phyloP scores from a whole-genome alignment of 2,329 filamentous ascomycete genomes.

The Neonectria sp. region DNA sequence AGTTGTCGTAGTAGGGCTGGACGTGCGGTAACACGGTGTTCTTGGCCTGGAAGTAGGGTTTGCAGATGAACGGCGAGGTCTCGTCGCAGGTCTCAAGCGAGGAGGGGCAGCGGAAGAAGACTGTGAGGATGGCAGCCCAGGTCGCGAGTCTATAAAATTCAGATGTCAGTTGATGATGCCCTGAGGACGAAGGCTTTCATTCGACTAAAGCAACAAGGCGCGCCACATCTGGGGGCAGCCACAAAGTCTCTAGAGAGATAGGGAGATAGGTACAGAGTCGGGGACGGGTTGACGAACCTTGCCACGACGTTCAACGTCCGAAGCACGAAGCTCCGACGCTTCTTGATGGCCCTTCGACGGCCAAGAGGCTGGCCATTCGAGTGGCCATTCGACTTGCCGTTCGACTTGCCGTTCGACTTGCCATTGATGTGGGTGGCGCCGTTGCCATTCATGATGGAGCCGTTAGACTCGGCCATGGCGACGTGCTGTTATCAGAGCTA shows the following conservation, averaged over 20 bases:
- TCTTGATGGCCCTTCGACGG: constrained; percentile 43
- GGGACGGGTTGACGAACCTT: constrained; percentile 61
- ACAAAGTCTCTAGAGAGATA: not conserved
- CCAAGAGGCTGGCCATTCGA: constrained; percentile 48
- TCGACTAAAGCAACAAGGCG: not conserved
- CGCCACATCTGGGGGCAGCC: constrained; percentile 13
- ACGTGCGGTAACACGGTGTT: constrained; percentile 78
- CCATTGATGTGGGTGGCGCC: constrained; percentile 56
- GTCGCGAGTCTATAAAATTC: constrained; percentile 75
- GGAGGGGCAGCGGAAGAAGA: constrained; percentile 86
- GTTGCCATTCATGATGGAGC: constrained; percentile 55
- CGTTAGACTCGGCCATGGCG: constrained; percentile 55
- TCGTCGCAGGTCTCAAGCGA: constrained; percentile 77
- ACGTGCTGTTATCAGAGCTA: constrained; percentile 36
- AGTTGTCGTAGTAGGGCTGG: constrained; percentile 87
- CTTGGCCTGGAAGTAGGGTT: constrained; percentile 82
- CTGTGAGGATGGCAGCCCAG: constrained; percentile 88
- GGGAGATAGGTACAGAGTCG: not conserved
- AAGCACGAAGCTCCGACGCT: constrained; percentile 48
- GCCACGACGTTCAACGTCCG: constrained; percentile 66
- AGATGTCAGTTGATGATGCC: constrained; percentile 19
- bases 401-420: constrained; percentile 44
- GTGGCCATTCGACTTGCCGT: constrained; percentile 45
- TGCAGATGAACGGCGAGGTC: constrained; percentile 83
- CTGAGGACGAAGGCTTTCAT: not conserved